phyloP scores from a whole-genome alignment of 306 rosid species.

The Citrullus mucosospermus region DNA sequence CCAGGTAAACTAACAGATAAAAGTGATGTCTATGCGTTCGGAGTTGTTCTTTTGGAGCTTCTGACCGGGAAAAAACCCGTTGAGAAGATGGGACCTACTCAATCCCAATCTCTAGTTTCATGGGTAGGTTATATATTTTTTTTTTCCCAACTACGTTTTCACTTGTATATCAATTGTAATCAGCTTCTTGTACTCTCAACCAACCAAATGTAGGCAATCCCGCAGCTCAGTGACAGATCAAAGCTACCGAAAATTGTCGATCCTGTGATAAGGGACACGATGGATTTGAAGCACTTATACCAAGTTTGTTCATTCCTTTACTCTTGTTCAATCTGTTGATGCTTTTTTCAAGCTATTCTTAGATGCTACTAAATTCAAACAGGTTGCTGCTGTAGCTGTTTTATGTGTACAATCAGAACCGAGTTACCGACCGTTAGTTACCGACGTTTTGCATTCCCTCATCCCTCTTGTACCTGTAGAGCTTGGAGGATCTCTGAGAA shows the following conservation, averaged over 20 bases:
- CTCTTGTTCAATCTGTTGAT: background rate
- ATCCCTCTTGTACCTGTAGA: constrained; percentile 73
- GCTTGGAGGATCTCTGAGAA: constrained; percentile 77
- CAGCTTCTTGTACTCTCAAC: background rate
- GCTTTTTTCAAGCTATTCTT: background rate
- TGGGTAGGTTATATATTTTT: constrained; percentile 38
- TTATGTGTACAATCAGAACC: constrained; percentile 89
- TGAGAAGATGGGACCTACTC: constrained; percentile 38
- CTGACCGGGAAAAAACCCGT: constrained; percentile 64
- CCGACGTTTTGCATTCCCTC: constrained; percentile 85
- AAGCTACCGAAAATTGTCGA: constrained; percentile 74
- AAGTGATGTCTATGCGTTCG: constrained; percentile 88
- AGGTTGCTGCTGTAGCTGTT: constrained; percentile 97
- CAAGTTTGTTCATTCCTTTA: constrained; percentile 36
- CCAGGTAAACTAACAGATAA: constrained; percentile 86
- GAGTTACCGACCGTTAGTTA: constrained; percentile 75
- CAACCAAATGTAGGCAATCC: constrained; percentile 54
- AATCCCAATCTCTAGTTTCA: constrained; percentile 57
- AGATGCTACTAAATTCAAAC: constrained; percentile 1
- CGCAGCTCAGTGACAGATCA: constrained; percentile 76
- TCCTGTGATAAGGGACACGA: constrained; percentile 57
- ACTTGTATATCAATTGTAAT: background rate
- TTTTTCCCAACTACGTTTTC: background rate
- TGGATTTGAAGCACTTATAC: constrained; percentile 91
- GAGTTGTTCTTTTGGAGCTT: constrained; percentile 78